Base-by-base conservation (phyloP, 2,329 filamentous ascomycete species). In the Aspergillus amoenus region DNA sequence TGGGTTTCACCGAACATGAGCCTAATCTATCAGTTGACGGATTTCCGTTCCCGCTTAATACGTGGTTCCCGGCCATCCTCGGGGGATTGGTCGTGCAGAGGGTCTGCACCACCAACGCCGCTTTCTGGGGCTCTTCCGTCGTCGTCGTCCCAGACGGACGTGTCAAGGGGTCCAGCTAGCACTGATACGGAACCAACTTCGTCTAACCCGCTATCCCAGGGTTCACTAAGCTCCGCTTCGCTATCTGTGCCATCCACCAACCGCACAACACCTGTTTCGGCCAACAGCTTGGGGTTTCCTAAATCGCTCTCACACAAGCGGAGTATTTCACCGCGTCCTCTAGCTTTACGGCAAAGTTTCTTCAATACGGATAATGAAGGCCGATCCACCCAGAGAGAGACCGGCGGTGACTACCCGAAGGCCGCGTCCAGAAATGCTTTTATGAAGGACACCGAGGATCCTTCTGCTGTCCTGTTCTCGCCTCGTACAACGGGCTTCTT, bases 1-100 rank as follows among this genome's bases (percentile, higher is more conserved):
- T 88, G 85, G 85, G 86, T 88, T 44, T 84, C 85, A 2, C 85
- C 85, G 1, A 88, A 88, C 68, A 88, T 88, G 85, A 87, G 85
- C 63, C 74, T 88, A 55, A 88, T 88, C 68, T 88, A 88, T 78
- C 85, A 88, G 66, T 76, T 88, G 47, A 85, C 85, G 30, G 85
- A 88, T 68, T 88, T 87, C 67, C 79, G 84, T 53, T 68, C 72
- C 13, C 73, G 73, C 42, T 61, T 79, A 37, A 54, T 71, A 56
- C 68, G 74, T 49, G 66, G 68, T 27, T 70, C 71, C 8, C 68
- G 69, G 37, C 65, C 70, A 18, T 64, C 70, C 6, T 70, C 70
- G 7, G 64, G 67, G 12, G 72, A 75, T 52, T 75, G 72, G 72
- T 75, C 65, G 18, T 62, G 67, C 52, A 64, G 63, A 63, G 67